A percentile compares a stretch with the other conserved stretches of the same genome.
phyloP scores from a whole-genome alignment of 192 early-diverging fungal species.

The Mortierella alpina region DNA sequence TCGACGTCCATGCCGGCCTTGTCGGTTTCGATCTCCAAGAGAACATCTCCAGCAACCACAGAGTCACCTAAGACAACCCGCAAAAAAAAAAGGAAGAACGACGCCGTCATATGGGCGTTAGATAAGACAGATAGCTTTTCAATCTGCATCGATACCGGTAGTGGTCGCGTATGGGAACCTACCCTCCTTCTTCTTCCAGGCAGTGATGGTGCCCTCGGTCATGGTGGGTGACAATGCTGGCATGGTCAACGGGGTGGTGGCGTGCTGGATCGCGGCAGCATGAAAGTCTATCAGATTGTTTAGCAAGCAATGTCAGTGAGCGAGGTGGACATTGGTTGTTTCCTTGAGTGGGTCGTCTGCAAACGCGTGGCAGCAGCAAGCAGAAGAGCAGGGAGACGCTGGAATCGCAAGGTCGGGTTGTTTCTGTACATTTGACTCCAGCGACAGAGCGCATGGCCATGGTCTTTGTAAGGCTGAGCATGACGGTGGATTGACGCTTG shows the following conservation, averaged over 20 bases:
- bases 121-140: not conserved
- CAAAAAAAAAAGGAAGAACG: conserved; percentile 6
- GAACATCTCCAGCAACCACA: conserved; percentile 90
- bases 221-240: conserved; percentile 97
- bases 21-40: conserved; percentile 97
- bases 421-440: conserved; percentile 42
- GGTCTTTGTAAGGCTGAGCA: conserved; percentile 51
- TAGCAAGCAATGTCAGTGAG: not conserved
- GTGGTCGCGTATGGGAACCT: conserved; percentile 3
- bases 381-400: not conserved
- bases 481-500: conserved; percentile 17
- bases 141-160: not conserved
- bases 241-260: conserved; percentile 77
- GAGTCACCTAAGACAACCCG: conserved; percentile 73
- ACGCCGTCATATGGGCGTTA: not conserved
- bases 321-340: not conserved
- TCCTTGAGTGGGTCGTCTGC: no score
- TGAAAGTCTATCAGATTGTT: conserved; percentile 55
- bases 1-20: conserved; percentile 99
- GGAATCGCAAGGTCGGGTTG: not conserved
- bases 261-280: conserved; percentile 57
- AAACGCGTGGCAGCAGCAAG: not conserved
- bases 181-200: conserved; percentile 91
- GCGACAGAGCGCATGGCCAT: conserved; percentile 53
- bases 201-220: conserved; percentile 94